phyloP scores from a whole-genome alignment of 352 stramenopile species.

The Nothophytophthora sp. region DNA sequence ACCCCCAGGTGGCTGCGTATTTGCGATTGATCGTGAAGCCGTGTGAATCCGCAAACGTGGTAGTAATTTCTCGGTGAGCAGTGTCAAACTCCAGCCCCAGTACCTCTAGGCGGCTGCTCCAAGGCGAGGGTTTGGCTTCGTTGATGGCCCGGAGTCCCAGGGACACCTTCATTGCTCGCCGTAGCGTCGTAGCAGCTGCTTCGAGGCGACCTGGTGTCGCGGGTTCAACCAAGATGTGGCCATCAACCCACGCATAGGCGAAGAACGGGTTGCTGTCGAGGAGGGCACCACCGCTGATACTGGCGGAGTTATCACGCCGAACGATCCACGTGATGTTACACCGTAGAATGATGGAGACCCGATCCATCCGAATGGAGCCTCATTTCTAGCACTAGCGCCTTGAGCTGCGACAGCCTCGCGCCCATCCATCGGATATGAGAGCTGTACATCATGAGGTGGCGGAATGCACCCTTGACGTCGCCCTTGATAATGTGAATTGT shows the following conservation, averaged over 20 bases:
- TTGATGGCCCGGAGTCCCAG: conserved; percentile 23
- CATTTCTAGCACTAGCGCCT: neutral
- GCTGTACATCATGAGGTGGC: too few relatives aligned
- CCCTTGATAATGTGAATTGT: neutral
- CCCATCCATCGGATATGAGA: too few relatives aligned
- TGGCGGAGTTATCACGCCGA: too few relatives aligned
- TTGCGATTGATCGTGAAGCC: too few relatives aligned
- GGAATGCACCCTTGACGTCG: neutral
- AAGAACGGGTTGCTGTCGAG: conserved; percentile 20
- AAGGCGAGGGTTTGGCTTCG: conserved; percentile 26
- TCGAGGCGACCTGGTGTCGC: neutral
- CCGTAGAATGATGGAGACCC: too few relatives aligned
- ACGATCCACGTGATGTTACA: too few relatives aligned
- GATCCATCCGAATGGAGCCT: neutral
- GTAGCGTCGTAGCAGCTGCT: conserved; percentile 4
- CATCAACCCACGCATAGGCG: conserved; percentile 31
- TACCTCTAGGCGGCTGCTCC: conserved; percentile 7
- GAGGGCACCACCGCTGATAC: too few relatives aligned
- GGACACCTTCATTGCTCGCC: conserved; percentile 15
- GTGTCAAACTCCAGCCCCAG: conserved; percentile 22
- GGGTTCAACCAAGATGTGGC: conserved; percentile 25
- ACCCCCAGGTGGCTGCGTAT: too few relatives aligned
- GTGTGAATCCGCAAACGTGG: too few relatives aligned
- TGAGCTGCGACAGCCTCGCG: neutral
- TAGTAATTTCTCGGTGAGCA: too few relatives aligned